Conservation (phyloP, 2,329 filamentous ascomycete species). For the Raffaelea arxii region DNA sequence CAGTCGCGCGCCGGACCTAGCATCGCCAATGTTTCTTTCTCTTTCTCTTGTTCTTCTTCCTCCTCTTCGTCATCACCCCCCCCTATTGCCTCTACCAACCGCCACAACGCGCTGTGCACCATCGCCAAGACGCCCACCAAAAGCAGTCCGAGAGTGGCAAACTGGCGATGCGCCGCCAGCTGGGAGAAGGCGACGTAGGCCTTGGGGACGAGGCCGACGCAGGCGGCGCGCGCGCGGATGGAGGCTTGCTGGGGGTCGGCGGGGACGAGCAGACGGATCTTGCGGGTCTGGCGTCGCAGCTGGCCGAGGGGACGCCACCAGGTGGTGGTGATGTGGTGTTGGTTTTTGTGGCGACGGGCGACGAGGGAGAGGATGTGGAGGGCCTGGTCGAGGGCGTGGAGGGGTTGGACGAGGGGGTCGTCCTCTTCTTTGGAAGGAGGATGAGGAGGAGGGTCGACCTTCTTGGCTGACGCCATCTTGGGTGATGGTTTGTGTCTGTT, state of each 20-base stretch:
- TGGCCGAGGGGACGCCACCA: constrained; percentile 73
- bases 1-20: neutral
- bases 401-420: neutral
- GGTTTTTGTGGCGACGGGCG: constrained; percentile 80
- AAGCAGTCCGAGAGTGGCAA: constrained; percentile 60
- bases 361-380: constrained; percentile 58
- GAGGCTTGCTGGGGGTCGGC: neutral
- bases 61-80: constrained; percentile 5
- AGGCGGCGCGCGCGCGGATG: neutral
- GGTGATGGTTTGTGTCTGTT: too few species aligned
- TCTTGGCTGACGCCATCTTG: too few species aligned
- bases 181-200: constrained; percentile 53
- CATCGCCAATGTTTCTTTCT: neutral
- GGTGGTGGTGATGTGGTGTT: constrained; percentile 61
- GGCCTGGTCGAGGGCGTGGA: constrained; percentile 25
- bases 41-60: constrained; percentile 6
- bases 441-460: too few species aligned
- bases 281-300: constrained; percentile 56
- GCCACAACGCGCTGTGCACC: constrained; percentile 35
- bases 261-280: constrained; percentile 33
- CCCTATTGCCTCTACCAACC: constrained; percentile 20
- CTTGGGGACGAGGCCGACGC: constrained; percentile 23
- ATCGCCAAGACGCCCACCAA: constrained; percentile 56
- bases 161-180: constrained; percentile 61
- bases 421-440: neutral